Conservation (phyloP, 441 rosid species). For the Brassica hybrid region DNA sequence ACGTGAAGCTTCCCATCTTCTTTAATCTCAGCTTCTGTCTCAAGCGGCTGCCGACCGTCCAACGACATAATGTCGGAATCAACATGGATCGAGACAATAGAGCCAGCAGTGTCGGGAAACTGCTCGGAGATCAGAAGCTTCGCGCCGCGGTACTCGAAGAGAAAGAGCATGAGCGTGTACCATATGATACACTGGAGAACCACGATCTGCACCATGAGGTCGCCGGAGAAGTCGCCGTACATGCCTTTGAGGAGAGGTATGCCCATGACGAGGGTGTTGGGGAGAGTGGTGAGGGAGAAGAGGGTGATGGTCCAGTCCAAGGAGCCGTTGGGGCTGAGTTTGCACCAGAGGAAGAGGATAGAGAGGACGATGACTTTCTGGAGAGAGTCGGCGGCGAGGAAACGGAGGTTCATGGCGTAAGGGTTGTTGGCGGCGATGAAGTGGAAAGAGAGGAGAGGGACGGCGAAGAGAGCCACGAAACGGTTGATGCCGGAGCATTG, state of each 20-base stretch:
- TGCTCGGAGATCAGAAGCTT: slow-evolving; percentile 81
- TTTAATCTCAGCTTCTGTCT: slow-evolving; percentile 96
- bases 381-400: slow-evolving; percentile 90
- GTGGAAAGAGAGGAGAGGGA: no score
- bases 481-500: no score
- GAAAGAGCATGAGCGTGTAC: slow-evolving; percentile 90
- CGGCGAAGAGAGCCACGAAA: no score
- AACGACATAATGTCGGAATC: slow-evolving; percentile 94
- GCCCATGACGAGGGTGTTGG: slow-evolving; percentile 97
- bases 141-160: slow-evolving; percentile 91
- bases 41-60: slow-evolving; percentile 83
- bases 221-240: slow-evolving; percentile 76
- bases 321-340: slow-evolving; percentile 60
- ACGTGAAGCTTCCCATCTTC: slow-evolving; percentile 97
- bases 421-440: slow-evolving; percentile 72
- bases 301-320: slow-evolving; percentile 93
- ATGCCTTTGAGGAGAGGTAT: slow-evolving; percentile 87
- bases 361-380: slow-evolving; percentile 76
- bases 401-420: slow-evolving; percentile 77
- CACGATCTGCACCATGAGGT: slow-evolving; percentile 89
- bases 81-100: slow-evolving; percentile 91
- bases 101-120: slow-evolving; percentile 89
- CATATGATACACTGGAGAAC: slow-evolving; percentile 90
- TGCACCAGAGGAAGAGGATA: slow-evolving; percentile 69
- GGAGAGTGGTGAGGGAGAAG: slow-evolving; percentile 85